Evolutionary conservation across 306 rosid genomes (phyloP), one percentile per base, ranked within the genome.

Genomic region (Elaeagnus macrophylla): DNA sequence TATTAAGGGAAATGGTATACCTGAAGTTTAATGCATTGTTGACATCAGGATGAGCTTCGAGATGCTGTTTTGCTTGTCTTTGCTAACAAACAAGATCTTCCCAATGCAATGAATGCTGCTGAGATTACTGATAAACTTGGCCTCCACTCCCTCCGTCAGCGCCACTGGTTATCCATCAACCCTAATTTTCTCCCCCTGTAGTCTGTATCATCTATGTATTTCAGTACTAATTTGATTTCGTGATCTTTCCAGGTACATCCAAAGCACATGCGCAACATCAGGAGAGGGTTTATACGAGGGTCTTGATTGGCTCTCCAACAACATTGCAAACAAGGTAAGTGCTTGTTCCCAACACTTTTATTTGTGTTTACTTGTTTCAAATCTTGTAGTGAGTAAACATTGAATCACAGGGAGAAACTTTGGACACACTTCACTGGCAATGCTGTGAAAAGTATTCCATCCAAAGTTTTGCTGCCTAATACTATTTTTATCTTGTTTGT

Each of bases 61-160:
- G 99, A 93, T 67, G 99, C 99, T 47, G 99, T 93, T 38, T 72
- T 93, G 78, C 96, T 93, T 66, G 99, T 93, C 36, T 93, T 93
- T 73, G 99, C 99, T 55, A 93, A 93, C 94, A 93, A 93, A 65
- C 99, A 93, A 75, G 99, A 93, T 87, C 95, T 93, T 66, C 99
- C 99, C 12, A 93, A 93, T 36, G 99, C 99, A 63, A n/a, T n/a
- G n/a, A n/a, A n/a, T n/a, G n/a, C n/a, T n/a, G n/a, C n/a, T n/a
- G n/a, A n/a, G n/a, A n/a, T n/a, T n/a, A n/a, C n/a, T n/a, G n/a
- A n/a, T n/a, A n/a, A n/a, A n/a, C n/a, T n/a, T n/a, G n/a, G n/a
- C n/a, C n/a, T n/a, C n/a, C n/a, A n/a, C n/a, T n/a, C n/a, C n/a
- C n/a, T n/a, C n/a, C n/a, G n/a, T n/a, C 99, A 93, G 78, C 96